Base-by-base conservation (phyloP, 805 yeast genomes). In the Dipodascus albidus region DNA sequence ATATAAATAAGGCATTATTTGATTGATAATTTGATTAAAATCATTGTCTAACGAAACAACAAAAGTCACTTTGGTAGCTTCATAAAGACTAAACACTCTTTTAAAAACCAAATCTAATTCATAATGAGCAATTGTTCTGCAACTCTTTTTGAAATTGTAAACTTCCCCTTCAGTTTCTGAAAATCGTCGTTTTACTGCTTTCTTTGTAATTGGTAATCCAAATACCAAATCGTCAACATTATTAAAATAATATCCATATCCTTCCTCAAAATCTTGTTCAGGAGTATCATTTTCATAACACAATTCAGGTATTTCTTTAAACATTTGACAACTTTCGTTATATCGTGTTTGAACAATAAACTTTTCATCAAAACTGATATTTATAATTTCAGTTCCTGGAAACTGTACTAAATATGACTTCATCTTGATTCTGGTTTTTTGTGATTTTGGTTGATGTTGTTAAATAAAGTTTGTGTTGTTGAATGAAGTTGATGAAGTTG, bases 151-250 rank as follows among this genome's bases (percentile, higher is more conserved):
- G n/a, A n/a, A n/a, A n/a, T n/a, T n/a, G n/a, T n/a, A n/a, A n/a
- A n/a, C n/a, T n/a, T n/a, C n/a, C n/a, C n/a, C n/a, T n/a, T 38
- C 44, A 14, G n/a, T 4, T 19, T 38, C 44, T 4, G 17, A 14
- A n/a, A 17, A 14, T 14, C 20, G 9, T 38, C 44, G 9, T 19
- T 38, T 38, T 11, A 38, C 44, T 6, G 44, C 44, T 6, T 14
- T 38, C 15, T 53, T 53, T 6, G 55, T 51, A 31, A 50, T 50
- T 15, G 55, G 44, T 33, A 53, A 48, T 20, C 53, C 53, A 51
- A 53, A 53, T 49, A 50, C 49, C 44, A 53, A n/a, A 20, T 31
- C 55, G 38, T 53, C 55, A 20, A 50, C 55, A 23, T 47, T 19
- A 19, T 17, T 38, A 19, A 38, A 38, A 14, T 38, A 38, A 14